phyloP scores from a whole-genome alignment of 2,329 filamentous ascomycete genomes.

The Aspergillus sp. region DNA sequence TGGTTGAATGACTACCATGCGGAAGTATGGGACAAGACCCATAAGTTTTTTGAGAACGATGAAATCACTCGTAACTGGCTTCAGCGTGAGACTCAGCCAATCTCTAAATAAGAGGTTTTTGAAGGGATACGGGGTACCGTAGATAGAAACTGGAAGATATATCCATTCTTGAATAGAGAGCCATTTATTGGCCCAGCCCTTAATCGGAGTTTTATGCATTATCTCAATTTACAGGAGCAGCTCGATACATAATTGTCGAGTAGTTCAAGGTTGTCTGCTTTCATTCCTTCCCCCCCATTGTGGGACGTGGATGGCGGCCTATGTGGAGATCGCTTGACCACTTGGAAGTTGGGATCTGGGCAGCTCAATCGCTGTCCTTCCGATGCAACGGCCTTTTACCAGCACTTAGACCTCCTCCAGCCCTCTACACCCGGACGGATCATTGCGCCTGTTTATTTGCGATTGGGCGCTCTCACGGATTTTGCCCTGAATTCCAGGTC shows the following conservation, averaged over 20 bases:
- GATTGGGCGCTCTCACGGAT: neutral
- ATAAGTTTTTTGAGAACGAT: slow-evolving; percentile 71
- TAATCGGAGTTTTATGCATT: neutral
- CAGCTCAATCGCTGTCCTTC: slow-evolving; percentile 1
- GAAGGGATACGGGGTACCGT: neutral
- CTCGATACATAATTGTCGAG: neutral
- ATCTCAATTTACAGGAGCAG: neutral
- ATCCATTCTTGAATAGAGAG: neutral
- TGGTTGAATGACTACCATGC: slow-evolving; percentile 88
- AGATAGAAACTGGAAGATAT: neutral
- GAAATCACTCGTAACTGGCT: slow-evolving; percentile 75
- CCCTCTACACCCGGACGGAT: neutral
- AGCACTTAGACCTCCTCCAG: neutral
- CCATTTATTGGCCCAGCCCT: neutral
- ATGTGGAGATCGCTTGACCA: slow-evolving; percentile 6
- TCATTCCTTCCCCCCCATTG: neutral
- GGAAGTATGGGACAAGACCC: slow-evolving; percentile 80
- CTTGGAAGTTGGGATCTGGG: neutral
- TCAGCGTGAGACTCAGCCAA: slow-evolving; percentile 76
- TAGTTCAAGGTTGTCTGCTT: neutral
- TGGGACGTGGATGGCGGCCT: slow-evolving; percentile 17
- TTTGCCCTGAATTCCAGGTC: neutral
- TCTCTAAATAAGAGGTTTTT: slow-evolving; percentile 41
- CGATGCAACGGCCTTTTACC: neutral
- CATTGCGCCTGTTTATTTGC: neutral